These are phyloP conservation scores for Talaromyces adpressus DNA, from an alignment of 495 filamentous ascomycete species.

Conservation along the genomic window DNA sequence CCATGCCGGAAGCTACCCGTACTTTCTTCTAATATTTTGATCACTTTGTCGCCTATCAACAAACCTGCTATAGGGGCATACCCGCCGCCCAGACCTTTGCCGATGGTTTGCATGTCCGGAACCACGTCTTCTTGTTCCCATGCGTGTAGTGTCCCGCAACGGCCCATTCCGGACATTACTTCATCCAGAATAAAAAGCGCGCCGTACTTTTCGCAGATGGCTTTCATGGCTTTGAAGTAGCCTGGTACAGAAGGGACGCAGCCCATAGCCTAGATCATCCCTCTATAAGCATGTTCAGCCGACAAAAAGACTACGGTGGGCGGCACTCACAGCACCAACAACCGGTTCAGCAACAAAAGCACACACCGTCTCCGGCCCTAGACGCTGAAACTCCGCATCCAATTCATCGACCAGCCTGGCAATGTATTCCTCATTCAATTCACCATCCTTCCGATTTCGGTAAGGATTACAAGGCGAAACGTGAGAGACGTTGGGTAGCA, in stretches of 20 bases:
- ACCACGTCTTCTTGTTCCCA: slow-evolving; percentile 58
- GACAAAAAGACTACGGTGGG: neutral
- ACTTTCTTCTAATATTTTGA: slow-evolving; percentile 45
- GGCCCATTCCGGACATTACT: slow-evolving; percentile 74
- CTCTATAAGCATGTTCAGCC: neutral
- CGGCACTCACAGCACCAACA: slow-evolving; percentile 44
- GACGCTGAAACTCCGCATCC: slow-evolving; percentile 63
- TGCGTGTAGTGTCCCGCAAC: slow-evolving; percentile 58
- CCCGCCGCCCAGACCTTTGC: slow-evolving; percentile 61
- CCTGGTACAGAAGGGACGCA: slow-evolving; percentile 57
- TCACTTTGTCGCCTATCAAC: slow-evolving; percentile 45
- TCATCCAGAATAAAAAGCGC: slow-evolving; percentile 69
- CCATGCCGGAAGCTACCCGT: slow-evolving; percentile 48
- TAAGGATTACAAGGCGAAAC: slow-evolving; percentile 69
- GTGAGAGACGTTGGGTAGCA: slow-evolving; percentile 51
- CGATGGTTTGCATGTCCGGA: slow-evolving; percentile 65
- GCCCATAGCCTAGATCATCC: slow-evolving; percentile 37
- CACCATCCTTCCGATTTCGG: slow-evolving; percentile 39
- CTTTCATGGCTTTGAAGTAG: slow-evolving; percentile 57
- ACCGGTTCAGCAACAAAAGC: slow-evolving; percentile 73
- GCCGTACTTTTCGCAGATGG: slow-evolving; percentile 57
- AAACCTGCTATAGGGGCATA: slow-evolving; percentile 58
- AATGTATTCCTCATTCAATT: slow-evolving; percentile 47
- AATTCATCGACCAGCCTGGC: slow-evolving; percentile 57
- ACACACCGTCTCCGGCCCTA: slow-evolving; percentile 65